These are phyloP conservation scores for Scheffersomyces titani DNA, from an alignment of 1,139 yeast species.

Conservation along the genomic window DNA sequence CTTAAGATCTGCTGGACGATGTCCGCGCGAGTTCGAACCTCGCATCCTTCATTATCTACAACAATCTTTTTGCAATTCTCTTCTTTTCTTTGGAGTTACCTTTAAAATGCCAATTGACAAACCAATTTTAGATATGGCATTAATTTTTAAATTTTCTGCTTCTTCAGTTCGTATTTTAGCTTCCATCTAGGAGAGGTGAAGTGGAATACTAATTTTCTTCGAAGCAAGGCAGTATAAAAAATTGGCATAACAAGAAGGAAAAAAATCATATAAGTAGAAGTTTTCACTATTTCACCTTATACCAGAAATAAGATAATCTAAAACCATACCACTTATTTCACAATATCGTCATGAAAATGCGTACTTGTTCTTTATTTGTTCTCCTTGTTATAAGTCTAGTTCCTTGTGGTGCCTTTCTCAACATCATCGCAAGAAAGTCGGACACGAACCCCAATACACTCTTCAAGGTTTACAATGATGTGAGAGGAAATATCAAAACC, in stretches of 20 bases:
- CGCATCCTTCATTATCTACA: conserved; percentile 65
- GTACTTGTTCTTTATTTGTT: not conserved
- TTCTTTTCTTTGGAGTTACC: not conserved
- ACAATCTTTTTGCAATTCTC: conserved; percentile 12
- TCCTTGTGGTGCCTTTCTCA: not conserved
- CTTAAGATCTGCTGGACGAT: conserved; percentile 52
- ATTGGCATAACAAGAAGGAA: not conserved
- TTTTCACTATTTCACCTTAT: not conserved
- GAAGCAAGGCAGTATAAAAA: not conserved
- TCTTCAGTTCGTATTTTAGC: not conserved
- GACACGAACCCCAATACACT: conserved; percentile 1
- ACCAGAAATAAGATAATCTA: not conserved
- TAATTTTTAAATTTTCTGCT: too few species aligned
- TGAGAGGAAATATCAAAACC: conserved; percentile 4
- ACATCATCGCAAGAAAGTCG: not conserved
- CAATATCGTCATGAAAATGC: not conserved
- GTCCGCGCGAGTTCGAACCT: conserved; percentile 90
- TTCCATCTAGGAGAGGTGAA: not conserved
- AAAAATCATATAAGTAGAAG: not conserved
- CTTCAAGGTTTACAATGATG: conserved; percentile 4
- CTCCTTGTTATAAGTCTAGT: not conserved
- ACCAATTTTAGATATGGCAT: too few species aligned
- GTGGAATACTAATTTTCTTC: not conserved
- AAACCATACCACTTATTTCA: not conserved
- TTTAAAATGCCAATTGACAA: not conserved